Percentiles rank a stretch among this genome's conserved stretches.
Conservation (phyloP, 2,329 filamentous ascomycete species). For the Cryphonectria parasitica region DNA sequence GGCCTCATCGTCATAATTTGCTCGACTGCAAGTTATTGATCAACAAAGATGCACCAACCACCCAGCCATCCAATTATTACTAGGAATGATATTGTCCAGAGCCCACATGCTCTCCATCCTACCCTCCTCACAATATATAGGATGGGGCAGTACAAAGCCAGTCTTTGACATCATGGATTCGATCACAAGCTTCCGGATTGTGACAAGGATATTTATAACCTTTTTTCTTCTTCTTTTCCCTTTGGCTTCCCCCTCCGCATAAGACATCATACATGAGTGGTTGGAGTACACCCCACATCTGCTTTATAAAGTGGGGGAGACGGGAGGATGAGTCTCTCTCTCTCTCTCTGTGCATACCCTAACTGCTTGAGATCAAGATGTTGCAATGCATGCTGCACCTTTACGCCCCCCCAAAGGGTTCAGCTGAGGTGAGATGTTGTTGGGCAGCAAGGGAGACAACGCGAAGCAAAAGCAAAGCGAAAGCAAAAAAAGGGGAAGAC, state of each 20-base stretch:
- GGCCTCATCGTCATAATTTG: neutral
- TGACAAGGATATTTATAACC: neutral
- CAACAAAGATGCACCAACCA: neutral
- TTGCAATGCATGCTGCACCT: neutral
- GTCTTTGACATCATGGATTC: neutral
- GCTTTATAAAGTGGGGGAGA: neutral
- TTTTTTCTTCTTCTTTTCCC: neutral
- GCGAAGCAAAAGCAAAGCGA: neutral
- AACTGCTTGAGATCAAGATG: neutral
- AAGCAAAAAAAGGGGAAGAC: neutral
- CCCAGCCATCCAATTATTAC: no score
- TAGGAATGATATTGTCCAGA: no score
- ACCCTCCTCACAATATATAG: neutral
- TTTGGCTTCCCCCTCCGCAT: neutral
- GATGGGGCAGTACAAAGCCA: neutral
- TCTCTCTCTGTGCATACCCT: neutral
- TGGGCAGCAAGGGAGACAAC: neutral
- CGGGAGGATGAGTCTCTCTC: neutral
- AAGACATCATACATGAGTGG: neutral
- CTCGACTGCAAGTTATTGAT: neutral
- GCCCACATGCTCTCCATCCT: neutral
- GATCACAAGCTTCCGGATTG: neutral
- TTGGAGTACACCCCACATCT: neutral
- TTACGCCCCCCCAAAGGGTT: neutral
- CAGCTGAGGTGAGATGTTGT: neutral